A percentile compares a stretch with the other conserved stretches of the same genome.
phyloP scores from a whole-genome alignment of 2,329 filamentous ascomycete genomes.

The Epicoccum nigrum region DNA sequence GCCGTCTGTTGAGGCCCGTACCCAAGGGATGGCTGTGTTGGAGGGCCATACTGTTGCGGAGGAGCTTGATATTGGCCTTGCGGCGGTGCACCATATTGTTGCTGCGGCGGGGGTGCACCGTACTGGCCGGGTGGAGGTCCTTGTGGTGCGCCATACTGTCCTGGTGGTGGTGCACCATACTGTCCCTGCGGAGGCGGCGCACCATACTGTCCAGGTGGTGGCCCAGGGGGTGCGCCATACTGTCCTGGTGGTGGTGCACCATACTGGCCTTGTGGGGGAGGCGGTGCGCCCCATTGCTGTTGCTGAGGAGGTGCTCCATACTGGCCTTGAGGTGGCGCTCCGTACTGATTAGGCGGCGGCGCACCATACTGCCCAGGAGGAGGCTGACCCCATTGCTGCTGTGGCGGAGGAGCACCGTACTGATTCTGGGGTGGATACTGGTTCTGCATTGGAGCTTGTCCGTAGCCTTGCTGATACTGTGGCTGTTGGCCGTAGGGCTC shows the following conservation, averaged over 20 bases:
- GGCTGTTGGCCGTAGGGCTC: constrained; percentile 29
- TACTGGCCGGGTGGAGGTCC: constrained; percentile 25
- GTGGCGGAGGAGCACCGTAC: constrained; percentile 47
- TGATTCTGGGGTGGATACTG: constrained; percentile 32
- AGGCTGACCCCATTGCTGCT: constrained; percentile 35
- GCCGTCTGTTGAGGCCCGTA: constrained; percentile 71
- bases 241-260: constrained; percentile 36
- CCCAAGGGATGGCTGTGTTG: constrained; percentile 64
- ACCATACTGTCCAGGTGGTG: constrained; percentile 38
- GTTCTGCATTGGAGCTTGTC: constrained; percentile 45
- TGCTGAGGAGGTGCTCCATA: constrained; percentile 40
- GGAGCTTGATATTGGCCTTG: constrained; percentile 24
- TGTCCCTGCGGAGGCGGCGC: constrained; percentile 33
- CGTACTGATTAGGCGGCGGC: constrained; percentile 40
- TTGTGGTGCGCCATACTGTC: constrained; percentile 15
- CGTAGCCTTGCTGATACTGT: constrained; percentile 36
- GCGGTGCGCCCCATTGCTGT: constrained; percentile 24
- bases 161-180: constrained; percentile 29
- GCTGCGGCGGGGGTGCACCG: constrained; percentile 42
- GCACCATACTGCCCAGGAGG: constrained; percentile 43
- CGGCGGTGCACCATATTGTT: constrained; percentile 46
- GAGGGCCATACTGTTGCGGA: constrained; percentile 45
- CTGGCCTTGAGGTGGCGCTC: constrained; percentile 32
- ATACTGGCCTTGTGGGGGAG: constrained; percentile 30
- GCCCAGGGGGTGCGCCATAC: constrained; percentile 24